phyloP scores from a whole-genome alignment of 108 stramenopile genomes.

The Licmophora abbreviata region DNA sequence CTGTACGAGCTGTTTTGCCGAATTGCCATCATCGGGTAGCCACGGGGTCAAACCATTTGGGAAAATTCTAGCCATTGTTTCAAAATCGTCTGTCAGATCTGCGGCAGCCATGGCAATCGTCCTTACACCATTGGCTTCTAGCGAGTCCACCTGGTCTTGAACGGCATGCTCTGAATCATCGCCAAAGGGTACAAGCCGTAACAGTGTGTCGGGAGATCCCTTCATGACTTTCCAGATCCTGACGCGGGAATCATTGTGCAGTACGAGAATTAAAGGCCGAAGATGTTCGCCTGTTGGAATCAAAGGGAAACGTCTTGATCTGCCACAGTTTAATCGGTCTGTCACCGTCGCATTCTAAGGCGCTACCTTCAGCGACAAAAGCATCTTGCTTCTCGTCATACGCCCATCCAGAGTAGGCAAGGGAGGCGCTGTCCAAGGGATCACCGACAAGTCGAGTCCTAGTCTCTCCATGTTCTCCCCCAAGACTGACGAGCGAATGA shows the following conservation, averaged over 20 bases:
- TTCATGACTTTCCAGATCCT: constrained; percentile 32
- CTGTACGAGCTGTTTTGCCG: constrained; percentile 16
- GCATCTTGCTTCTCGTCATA: constrained; percentile 19
- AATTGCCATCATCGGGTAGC: neutral
- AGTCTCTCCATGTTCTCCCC: too few species aligned
- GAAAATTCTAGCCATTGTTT: constrained; percentile 15
- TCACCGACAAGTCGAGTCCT: constrained; percentile 40
- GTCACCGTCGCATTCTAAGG: constrained; percentile 4
- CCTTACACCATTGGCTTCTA: constrained; percentile 38
- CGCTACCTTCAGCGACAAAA: neutral
- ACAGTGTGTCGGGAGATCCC: constrained; percentile 42
- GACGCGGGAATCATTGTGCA: constrained; percentile 14
- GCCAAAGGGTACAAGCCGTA: constrained; percentile 1
- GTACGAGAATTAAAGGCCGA: constrained; percentile 42
- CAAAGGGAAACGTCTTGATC: constrained; percentile 55
- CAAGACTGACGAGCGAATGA: constrained; percentile 37
- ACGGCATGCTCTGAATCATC: constrained; percentile 4
- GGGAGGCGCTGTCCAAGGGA: constrained; percentile 50
- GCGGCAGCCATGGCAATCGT: constrained; percentile 36
- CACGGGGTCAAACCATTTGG: constrained; percentile 28
- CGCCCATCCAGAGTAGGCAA: constrained; percentile 45
- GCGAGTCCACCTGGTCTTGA: constrained; percentile 9
- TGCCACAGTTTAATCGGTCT: constrained; percentile 38
- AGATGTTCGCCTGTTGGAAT: constrained; percentile 38
- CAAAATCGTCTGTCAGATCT: constrained; percentile 23